These are phyloP conservation scores for Pelargonium cotyledonis DNA, from an alignment of 441 rosid genomes.

Conservation along the genomic window DNA sequence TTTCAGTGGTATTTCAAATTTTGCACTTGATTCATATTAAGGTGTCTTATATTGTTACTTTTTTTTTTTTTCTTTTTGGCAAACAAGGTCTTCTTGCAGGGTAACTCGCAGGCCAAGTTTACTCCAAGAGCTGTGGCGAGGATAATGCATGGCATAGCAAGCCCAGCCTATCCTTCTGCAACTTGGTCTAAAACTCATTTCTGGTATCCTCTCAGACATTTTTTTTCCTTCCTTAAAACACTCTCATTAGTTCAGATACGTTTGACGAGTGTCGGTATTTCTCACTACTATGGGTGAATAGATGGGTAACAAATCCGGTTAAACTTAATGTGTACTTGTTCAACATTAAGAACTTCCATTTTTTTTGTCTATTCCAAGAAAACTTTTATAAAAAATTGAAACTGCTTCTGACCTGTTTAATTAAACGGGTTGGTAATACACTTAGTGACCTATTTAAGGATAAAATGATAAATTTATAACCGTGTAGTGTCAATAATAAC, in stretches of 20 bases:
- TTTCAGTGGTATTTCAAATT: constrained; percentile 12
- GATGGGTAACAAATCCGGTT: too few relatives aligned
- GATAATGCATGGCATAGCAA: constrained; percentile 86
- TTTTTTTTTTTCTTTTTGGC: constrained; percentile 14
- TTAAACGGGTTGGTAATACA: too few relatives aligned
- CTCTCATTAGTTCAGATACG: too few relatives aligned
- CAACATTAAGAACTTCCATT: not conserved
- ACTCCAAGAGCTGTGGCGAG: constrained; percentile 89
- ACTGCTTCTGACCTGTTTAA: too few relatives aligned
- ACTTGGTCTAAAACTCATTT: constrained; percentile 84
- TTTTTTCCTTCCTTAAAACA: too few relatives aligned
- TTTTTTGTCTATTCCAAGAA: not conserved
- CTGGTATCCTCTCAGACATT: constrained; percentile 47
- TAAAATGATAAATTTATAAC: too few relatives aligned
- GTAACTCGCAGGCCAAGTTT: constrained; percentile 71
- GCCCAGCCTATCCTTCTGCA: constrained; percentile 78
- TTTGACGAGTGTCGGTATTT: too few relatives aligned
- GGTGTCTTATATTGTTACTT: constrained; percentile 11
- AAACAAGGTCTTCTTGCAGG: constrained; percentile 74
- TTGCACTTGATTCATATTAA: constrained; percentile 3
- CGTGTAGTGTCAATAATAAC: too few relatives aligned
- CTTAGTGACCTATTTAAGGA: too few relatives aligned
- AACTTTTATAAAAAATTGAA: not conserved
- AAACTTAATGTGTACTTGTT: too few relatives aligned
- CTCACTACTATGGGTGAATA: too few relatives aligned